A percentile compares a stretch with the other conserved stretches of the same genome.
These are phyloP conservation scores for Alternaria angustiovoidea DNA, from an alignment of 2,329 filamentous ascomycete species.

Conservation along the genomic window DNA sequence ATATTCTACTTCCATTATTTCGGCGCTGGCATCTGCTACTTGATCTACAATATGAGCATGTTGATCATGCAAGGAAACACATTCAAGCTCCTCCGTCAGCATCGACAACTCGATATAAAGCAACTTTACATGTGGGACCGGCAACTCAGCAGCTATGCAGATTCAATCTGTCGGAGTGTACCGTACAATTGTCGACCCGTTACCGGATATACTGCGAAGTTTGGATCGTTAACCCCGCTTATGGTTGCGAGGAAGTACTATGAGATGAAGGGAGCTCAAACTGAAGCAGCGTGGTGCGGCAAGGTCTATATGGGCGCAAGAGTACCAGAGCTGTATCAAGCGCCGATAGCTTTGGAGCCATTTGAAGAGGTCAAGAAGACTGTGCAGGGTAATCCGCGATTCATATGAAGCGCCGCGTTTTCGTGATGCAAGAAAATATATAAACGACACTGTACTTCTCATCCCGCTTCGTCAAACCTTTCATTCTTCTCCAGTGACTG, in stretches of 20 bases:
- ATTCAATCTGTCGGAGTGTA: conserved; percentile 44
- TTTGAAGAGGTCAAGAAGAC: conserved; percentile 37
- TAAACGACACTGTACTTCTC: not conserved
- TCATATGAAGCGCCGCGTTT: conserved; percentile 21
- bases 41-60: conserved; percentile 50
- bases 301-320: conserved; percentile 39
- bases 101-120: conserved; percentile 37
- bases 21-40: conserved; percentile 43
- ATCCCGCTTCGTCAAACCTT: not conserved
- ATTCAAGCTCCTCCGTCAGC: conserved; percentile 38
- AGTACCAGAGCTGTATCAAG: conserved; percentile 44
- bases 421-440: not conserved
- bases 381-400: conserved; percentile 31
- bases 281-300: conserved; percentile 42
- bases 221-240: conserved; percentile 46
- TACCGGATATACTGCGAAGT: conserved; percentile 44
- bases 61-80: conserved; percentile 47
- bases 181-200: conserved; percentile 41
- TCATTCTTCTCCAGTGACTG: not conserved
- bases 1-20: conserved; percentile 46
- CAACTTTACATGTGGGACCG: conserved; percentile 44
- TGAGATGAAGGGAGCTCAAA: conserved; percentile 36
- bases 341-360: conserved; percentile 37
- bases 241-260: conserved; percentile 48
- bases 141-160: conserved; percentile 41